A percentile compares a stretch with the other conserved stretches of the same genome.
These are phyloP conservation scores for Mucor velutinosus DNA, from an alignment of 371 early-diverging fungal species.

Conservation along the genomic window DNA sequence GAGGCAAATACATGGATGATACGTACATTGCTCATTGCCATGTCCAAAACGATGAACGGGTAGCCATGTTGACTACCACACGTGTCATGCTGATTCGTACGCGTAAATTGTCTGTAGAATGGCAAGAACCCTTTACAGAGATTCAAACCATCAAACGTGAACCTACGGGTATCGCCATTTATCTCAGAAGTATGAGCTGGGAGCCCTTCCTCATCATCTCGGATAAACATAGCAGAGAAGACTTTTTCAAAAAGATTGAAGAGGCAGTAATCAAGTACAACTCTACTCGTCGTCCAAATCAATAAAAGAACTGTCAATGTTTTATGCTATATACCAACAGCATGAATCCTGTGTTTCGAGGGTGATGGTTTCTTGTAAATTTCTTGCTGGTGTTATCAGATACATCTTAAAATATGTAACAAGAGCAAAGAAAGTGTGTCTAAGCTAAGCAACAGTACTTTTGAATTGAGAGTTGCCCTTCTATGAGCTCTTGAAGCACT, in stretches of 20 bases:
- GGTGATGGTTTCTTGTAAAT: no score
- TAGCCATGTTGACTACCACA: conserved; percentile 72
- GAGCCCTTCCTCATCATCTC: conserved; percentile 66
- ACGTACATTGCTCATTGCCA: conserved; percentile 86
- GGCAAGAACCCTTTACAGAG: conserved; percentile 65
- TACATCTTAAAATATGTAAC: no score
- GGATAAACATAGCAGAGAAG: conserved; percentile 56
- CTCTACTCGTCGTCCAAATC: conserved; percentile 15
- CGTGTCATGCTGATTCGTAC: conserved; percentile 71
- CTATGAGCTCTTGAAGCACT: no score
- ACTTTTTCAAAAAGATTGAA: conserved; percentile 65
- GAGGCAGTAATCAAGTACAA: conserved; percentile 47
- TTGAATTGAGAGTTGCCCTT: no score
- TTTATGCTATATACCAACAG: no score
- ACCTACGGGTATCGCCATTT: conserved; percentile 52
- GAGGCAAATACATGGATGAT: conserved; percentile 83
- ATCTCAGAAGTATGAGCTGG: conserved; percentile 46
- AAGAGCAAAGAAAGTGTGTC: no score
- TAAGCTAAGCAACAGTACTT: no score
- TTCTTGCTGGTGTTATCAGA: no score
- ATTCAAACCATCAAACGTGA: conserved; percentile 51
- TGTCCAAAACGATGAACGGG: conserved; percentile 72
- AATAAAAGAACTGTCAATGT: background rate
- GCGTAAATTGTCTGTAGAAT: conserved; percentile 67
- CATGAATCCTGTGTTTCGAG: no score